phyloP scores from a whole-genome alignment of 192 early-diverging fungal genomes.

The Podila minutissima region DNA sequence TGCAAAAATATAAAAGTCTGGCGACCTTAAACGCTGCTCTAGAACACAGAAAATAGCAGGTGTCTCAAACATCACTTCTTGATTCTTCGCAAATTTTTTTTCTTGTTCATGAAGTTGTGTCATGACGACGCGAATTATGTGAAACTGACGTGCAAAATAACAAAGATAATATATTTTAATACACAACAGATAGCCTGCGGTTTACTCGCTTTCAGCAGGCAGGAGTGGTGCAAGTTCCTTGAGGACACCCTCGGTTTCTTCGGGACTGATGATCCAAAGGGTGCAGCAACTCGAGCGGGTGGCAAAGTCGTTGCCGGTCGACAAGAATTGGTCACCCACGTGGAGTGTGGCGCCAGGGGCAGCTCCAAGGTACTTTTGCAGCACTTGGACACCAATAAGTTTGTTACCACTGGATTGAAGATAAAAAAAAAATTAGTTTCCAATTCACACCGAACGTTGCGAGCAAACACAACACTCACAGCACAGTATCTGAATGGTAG shows the following conservation, averaged over 20 bases:
- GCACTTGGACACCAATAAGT: slow-evolving; percentile 87
- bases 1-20: background rate
- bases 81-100: background rate
- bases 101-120: background rate
- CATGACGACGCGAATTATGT: too few species aligned
- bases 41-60: background rate
- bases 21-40: too few species aligned
- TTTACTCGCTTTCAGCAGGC: slow-evolving; percentile 29
- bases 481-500: too few species aligned
- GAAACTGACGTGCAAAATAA: background rate
- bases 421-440: background rate
- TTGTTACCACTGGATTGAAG: slow-evolving; percentile 78
- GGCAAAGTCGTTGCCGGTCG: slow-evolving; percentile 91
- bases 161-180: background rate
- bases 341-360: slow-evolving; percentile 76
- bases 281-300: slow-evolving; percentile 88
- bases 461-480: background rate
- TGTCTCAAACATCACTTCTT: background rate
- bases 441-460: background rate
- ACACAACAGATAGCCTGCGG: background rate
- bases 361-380: slow-evolving; percentile 73
- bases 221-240: slow-evolving; percentile 65
- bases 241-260: slow-evolving; percentile 83
- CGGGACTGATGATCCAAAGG: slow-evolving; percentile 88
- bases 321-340: slow-evolving; percentile 92